phyloP scores from a whole-genome alignment of 164 flowering plant species.

The Kalanchoe fedtschenkoi region DNA sequence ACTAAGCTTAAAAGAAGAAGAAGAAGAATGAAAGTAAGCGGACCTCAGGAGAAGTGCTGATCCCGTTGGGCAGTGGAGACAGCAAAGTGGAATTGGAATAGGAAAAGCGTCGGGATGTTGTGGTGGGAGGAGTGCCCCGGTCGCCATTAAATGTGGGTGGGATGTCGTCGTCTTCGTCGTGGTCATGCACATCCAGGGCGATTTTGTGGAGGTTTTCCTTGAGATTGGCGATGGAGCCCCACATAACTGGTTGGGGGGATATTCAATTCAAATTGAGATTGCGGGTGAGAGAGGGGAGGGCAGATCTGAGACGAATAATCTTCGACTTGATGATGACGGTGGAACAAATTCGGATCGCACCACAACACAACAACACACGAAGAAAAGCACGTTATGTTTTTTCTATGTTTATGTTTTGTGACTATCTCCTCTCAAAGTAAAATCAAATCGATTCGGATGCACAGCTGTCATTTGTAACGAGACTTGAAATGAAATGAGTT shows the following conservation, averaged over 20 bases:
- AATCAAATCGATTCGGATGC: too few species aligned
- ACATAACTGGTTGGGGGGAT: slow-evolving; percentile 20
- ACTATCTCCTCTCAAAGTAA: too few species aligned
- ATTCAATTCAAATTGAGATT: not conserved
- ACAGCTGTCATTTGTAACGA: too few species aligned
- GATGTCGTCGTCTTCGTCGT: slow-evolving; percentile 42
- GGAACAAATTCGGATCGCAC: too few species aligned
- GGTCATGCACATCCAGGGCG: slow-evolving; percentile 71
- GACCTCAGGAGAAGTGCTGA: slow-evolving; percentile 60
- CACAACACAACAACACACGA: too few species aligned
- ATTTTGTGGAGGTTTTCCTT: slow-evolving; percentile 82
- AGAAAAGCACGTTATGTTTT: too few species aligned
- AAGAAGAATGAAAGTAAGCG: not conserved
- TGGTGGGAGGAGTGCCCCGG: slow-evolving; percentile 30
- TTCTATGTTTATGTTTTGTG: too few species aligned
- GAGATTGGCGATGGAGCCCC: slow-evolving; percentile 56
- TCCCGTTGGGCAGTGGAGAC: slow-evolving; percentile 46
- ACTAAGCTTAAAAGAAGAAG: too few species aligned
- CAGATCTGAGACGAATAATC: too few species aligned
- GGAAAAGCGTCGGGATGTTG: slow-evolving; percentile 47
- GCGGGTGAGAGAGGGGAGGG: not conserved
- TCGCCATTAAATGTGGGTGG: slow-evolving; percentile 23
- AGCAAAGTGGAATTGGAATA: slow-evolving; percentile 37
- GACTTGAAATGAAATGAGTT: too few species aligned
- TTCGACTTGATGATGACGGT: too few species aligned